Conservation (phyloP, 805 yeast species). For the Candida lessepsii region DNA sequence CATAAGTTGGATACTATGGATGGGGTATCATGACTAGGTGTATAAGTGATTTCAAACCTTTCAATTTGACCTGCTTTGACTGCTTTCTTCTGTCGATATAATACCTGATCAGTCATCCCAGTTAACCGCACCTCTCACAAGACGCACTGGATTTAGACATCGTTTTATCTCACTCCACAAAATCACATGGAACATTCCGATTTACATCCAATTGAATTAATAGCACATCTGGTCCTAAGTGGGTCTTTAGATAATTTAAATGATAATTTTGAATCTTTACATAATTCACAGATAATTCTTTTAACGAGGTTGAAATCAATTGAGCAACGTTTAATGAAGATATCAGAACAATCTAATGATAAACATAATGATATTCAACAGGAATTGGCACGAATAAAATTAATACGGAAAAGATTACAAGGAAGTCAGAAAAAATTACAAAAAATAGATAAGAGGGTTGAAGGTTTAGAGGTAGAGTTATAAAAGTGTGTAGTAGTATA, state of each 20-base stretch:
- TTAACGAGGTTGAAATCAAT: slow-evolving; percentile 47
- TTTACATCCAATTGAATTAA: slow-evolving; percentile 58
- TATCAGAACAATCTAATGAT: slow-evolving; percentile 15
- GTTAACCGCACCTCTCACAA: too few species aligned
- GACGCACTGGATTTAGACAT: too few species aligned
- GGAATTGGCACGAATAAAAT: slow-evolving; percentile 22
- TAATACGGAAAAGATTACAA: slow-evolving; percentile 32
- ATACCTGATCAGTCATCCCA: slow-evolving; percentile 16
- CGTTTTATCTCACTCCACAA: too few species aligned
- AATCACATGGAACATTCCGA: slow-evolving; percentile 19
- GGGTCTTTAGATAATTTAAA: slow-evolving; percentile 53
- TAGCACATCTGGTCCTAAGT: slow-evolving; percentile 55
- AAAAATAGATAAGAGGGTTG: slow-evolving; percentile 9
- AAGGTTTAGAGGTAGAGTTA: too few species aligned
- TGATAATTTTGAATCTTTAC: slow-evolving; percentile 49
- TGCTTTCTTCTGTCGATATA: slow-evolving; percentile 39
- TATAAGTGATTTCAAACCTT: slow-evolving; percentile 52
- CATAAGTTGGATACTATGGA: slow-evolving; percentile 27
- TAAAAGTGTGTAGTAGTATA: too few species aligned
- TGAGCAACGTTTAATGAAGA: slow-evolving; percentile 32
- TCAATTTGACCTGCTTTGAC: slow-evolving; percentile 61
- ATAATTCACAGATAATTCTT: slow-evolving; percentile 56
- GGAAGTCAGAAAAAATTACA: slow-evolving; percentile 28
- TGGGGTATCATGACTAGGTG: slow-evolving; percentile 25
- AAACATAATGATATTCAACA: slow-evolving; percentile 20